Evolutionary conservation across 176 grass and related monocot genomes (phyloP).

Genomic region (Luzula sylvatica): DNA sequence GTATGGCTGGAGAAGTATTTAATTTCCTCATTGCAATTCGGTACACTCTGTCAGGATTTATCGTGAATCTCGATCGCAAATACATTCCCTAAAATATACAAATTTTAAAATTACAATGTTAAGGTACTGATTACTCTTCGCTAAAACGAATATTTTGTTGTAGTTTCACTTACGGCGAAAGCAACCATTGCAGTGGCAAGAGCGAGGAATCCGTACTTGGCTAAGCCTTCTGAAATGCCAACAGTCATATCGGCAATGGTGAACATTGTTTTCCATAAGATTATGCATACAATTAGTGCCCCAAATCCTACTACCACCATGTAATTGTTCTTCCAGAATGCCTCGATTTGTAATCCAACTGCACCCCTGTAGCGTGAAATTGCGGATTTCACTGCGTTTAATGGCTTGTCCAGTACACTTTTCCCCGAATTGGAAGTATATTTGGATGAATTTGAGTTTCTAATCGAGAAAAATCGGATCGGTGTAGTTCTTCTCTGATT

Average conservation of each 20-base stretch:
- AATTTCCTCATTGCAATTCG: conserved; percentile 81
- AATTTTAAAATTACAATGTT: no score
- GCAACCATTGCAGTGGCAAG: conserved; percentile 78
- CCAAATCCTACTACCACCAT: conserved; percentile 57
- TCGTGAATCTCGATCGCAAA: conserved; percentile 49
- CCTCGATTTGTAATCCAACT: conserved; percentile 65
- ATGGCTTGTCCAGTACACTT: conserved; percentile 30
- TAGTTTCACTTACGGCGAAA: conserved; percentile 51
- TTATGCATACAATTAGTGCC: conserved; percentile 52
- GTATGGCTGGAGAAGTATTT: conserved; percentile 80
- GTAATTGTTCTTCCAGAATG: conserved; percentile 89
- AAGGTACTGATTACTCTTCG: no score
- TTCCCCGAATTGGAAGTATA: conserved; percentile 19
- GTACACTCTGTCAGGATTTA: conserved; percentile 96
- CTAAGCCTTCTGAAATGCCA: conserved; percentile 85
- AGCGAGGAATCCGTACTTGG: conserved; percentile 98
- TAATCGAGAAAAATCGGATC: conserved; percentile 17
- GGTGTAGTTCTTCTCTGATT: neutral
- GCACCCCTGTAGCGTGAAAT: conserved; percentile 50
- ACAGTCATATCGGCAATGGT: conserved; percentile 77
- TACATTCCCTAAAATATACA: conserved; percentile 46
- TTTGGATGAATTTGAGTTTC: conserved; percentile 10
- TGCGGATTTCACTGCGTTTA: conserved; percentile 29
- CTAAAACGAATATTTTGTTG: no score
- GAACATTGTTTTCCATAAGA: conserved; percentile 88